Evolutionary conservation across 306 rosid species (phyloP).

Genomic region (Aeschynomene evenia): DNA sequence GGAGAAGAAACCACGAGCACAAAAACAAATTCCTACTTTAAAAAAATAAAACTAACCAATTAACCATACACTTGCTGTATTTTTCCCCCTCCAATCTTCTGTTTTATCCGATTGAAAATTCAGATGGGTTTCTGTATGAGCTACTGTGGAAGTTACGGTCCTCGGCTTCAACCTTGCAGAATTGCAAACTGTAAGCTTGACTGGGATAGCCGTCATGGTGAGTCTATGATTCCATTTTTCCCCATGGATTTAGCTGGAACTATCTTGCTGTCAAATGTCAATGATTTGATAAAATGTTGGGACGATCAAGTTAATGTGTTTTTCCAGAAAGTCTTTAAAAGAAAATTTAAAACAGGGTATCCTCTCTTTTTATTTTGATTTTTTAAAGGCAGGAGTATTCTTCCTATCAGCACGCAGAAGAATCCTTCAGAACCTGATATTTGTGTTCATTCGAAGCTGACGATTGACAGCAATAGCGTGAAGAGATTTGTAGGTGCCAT

Average conservation of each 20-base stretch:
- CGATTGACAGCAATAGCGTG: constrained; percentile 34
- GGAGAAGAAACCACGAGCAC: too few species aligned
- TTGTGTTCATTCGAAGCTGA: constrained; percentile 29
- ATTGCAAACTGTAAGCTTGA: constrained; percentile 25
- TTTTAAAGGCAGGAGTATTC: constrained; percentile 27
- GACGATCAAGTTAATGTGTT: background rate
- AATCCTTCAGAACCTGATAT: constrained; percentile 32
- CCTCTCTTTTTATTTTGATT: background rate
- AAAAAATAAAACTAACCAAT: background rate
- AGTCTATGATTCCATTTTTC: constrained; percentile 2
- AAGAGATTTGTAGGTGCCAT: constrained; percentile 44
- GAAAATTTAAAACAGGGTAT: background rate
- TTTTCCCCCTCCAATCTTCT: background rate
- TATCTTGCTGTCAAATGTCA: background rate
- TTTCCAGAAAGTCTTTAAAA: constrained; percentile 7
- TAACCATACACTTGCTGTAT: too few species aligned
- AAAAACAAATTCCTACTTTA: too few species aligned
- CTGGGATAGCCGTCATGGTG: constrained; percentile 17
- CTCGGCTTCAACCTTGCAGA: constrained; percentile 27
- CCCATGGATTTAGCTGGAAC: background rate
- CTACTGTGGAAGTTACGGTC: constrained; percentile 20
- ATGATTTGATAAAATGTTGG: background rate
- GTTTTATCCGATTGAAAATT: background rate
- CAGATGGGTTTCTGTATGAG: constrained; percentile 43
- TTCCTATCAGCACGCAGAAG: constrained; percentile 23